Percentiles rank a stretch among this genome's conserved stretches.
These are phyloP conservation scores for Botrytis pseudocinerea DNA, from an alignment of 2,329 filamentous ascomycete species.

Conservation along the genomic window DNA sequence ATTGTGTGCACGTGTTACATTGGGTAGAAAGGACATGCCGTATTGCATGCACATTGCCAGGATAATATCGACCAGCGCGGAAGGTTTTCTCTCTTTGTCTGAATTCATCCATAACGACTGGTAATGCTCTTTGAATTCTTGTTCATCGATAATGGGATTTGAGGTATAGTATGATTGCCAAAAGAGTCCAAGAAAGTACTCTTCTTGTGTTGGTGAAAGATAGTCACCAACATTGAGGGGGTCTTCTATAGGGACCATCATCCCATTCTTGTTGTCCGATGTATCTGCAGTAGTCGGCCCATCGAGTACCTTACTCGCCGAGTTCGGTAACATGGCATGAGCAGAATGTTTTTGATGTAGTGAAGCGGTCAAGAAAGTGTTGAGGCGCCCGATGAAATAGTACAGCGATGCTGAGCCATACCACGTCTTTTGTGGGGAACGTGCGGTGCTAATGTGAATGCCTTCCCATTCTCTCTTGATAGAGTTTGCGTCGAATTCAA, in stretches of 20 bases:
- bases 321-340: conserved; percentile 40
- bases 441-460: conserved; percentile 43
- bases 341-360: conserved; percentile 42
- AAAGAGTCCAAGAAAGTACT: conserved; percentile 49
- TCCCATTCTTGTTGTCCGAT: conserved; percentile 4
- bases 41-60: conserved; percentile 55
- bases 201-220: conserved; percentile 47
- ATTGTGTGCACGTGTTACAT: conserved; percentile 21
- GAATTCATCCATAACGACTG: conserved; percentile 44
- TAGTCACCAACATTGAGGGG: conserved; percentile 32
- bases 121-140: conserved; percentile 48
- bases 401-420: conserved; percentile 49
- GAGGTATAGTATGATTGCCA: conserved; percentile 50
- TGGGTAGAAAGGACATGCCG: conserved; percentile 39
- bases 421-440: conserved; percentile 44
- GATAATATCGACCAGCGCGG: conserved; percentile 54
- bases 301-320: conserved; percentile 27
- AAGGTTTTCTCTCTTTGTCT: conserved; percentile 44
- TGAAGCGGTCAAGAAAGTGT: conserved; percentile 41
- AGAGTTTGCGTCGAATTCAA: conserved; percentile 27
- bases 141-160: conserved; percentile 48
- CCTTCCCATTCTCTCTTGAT: conserved; percentile 43
- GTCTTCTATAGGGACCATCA: conserved; percentile 21
- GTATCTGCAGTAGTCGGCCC: conserved; percentile 29
- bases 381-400: conserved; percentile 49